Percentiles rank a stretch among this genome's conserved stretches.
phyloP scores from a whole-genome alignment of 441 rosid species.

The Macaranga tanarius region DNA sequence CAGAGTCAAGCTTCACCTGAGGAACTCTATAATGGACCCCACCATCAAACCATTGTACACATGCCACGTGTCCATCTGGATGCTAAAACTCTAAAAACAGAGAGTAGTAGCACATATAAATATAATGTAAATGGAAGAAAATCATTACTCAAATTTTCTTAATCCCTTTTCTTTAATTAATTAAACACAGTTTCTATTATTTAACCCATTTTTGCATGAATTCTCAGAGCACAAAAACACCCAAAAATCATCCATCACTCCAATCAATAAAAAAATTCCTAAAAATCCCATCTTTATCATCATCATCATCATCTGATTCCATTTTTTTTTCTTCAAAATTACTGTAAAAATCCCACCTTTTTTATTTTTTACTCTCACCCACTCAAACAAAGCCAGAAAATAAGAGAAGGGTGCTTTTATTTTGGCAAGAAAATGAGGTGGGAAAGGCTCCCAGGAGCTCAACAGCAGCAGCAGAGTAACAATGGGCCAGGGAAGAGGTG shows the following conservation, averaged over 20 bases:
- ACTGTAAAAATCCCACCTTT: not conserved
- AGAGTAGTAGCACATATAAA: too few species aligned
- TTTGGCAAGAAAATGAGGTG: constrained; percentile 67
- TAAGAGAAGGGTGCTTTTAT: not conserved
- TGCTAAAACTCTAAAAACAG: not conserved
- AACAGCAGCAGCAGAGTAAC: constrained; percentile 34
- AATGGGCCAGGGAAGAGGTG: constrained; percentile 92
- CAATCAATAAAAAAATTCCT: not conserved
- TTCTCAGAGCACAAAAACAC: not conserved
- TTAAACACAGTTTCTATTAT: constrained; percentile 6
- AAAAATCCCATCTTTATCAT: not conserved
- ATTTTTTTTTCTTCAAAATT: not conserved
- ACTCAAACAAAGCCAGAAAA: constrained; percentile 3
- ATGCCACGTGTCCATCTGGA: constrained; percentile 25
- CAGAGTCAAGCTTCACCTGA: constrained; percentile 8
- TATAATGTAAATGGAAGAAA: too few species aligned
- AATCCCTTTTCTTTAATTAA: not conserved
- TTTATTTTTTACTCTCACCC: constrained; percentile 30
- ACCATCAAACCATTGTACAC: not conserved
- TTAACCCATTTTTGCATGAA: constrained; percentile 22
- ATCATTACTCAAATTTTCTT: not conserved
- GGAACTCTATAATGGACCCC: constrained; percentile 9
- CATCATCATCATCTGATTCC: not conserved
- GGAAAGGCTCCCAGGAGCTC: constrained; percentile 58
- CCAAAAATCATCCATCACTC: not conserved